These are phyloP conservation scores for Apium graveolens DNA, from an alignment of 129 eudicot species.

Conservation along the genomic window DNA sequence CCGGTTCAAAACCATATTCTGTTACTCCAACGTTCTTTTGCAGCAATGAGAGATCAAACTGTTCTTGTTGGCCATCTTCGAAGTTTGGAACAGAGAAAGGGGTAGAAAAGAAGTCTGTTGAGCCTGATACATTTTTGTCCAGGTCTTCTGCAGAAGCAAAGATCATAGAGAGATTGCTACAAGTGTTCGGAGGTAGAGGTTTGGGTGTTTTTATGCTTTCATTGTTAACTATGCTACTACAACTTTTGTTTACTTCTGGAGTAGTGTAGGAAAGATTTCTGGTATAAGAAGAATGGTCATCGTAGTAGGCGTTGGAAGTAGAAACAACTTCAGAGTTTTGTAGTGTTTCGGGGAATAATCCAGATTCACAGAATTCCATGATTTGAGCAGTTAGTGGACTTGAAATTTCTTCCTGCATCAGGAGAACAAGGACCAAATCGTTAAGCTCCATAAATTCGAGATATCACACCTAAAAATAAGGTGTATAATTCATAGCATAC, in stretches of 20 bases:
- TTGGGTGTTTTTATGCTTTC: conserved; percentile 11
- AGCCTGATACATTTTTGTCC: conserved; percentile 53
- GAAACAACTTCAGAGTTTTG: conserved; percentile 78
- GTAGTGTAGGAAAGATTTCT: conserved; percentile 23
- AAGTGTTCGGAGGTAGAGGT: background rate
- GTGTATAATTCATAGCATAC: background rate
- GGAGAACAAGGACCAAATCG: background rate
- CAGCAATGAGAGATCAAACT: conserved; percentile 35
- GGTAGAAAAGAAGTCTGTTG: conserved; percentile 50
- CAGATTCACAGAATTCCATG: conserved; percentile 62
- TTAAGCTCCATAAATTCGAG: background rate
- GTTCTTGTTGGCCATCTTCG: conserved; percentile 33
- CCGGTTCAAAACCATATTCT: conserved; percentile 15
- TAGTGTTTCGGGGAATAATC: conserved; percentile 49
- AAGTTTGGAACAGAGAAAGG: conserved; percentile 26
- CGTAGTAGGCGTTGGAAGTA: conserved; percentile 57
- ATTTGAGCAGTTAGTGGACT: conserved; percentile 69
- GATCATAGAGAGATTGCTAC: conserved; percentile 37
- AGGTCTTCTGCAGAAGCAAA: conserved; percentile 41
- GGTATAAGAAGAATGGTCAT: conserved; percentile 45
- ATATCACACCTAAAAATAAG: background rate
- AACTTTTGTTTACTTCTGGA: conserved; percentile 31
- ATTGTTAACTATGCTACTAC: background rate
- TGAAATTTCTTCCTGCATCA: conserved; percentile 53
- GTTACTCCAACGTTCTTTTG: conserved; percentile 23